Conservation (phyloP, 495 filamentous ascomycete species). For the Hypoxylon intermedium region DNA sequence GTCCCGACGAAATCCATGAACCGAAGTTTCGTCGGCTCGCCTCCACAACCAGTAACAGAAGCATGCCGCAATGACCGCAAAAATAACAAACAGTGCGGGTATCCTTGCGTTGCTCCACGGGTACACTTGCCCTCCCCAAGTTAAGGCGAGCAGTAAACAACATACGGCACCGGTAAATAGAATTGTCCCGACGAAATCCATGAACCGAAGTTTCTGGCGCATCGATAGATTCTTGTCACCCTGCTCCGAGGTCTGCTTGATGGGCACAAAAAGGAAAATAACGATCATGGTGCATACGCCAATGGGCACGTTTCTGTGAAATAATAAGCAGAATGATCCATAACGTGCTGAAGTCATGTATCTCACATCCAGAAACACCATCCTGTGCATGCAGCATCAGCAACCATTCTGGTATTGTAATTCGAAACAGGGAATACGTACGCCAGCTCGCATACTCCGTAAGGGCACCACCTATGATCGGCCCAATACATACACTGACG, state of each 20-base stretch:
- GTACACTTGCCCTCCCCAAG: conserved; percentile 64
- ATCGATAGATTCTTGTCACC: too few species aligned
- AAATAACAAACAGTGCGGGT: conserved; percentile 58
- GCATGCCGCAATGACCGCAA: conserved; percentile 54
- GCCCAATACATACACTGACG: conserved; percentile 69
- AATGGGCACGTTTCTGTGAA: conserved; percentile 72
- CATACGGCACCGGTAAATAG: conserved; percentile 59
- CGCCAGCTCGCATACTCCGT: conserved; percentile 62
- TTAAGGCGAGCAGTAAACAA: conserved; percentile 64
- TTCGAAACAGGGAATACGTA: conserved; percentile 77
- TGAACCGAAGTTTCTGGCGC: conserved; percentile 49
- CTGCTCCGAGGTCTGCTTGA: conserved; percentile 45
- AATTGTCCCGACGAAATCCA: conserved; percentile 60
- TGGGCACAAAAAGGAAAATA: conserved; percentile 60
- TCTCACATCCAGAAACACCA: conserved; percentile 22
- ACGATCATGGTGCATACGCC: conserved; percentile 65
- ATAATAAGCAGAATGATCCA: conserved; percentile 63
- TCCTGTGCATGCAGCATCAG: neutral
- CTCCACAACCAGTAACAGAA: conserved; percentile 55
- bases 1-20: conserved; percentile 63
- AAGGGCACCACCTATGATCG: conserved; percentile 60
- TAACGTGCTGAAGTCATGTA: neutral
- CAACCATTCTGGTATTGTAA: conserved; percentile 49
- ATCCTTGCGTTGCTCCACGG: conserved; percentile 59
- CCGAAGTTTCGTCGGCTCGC: conserved; percentile 47